phyloP scores from a whole-genome alignment of 176 grass and related monocot genomes.

The Oryza glaberrima region DNA sequence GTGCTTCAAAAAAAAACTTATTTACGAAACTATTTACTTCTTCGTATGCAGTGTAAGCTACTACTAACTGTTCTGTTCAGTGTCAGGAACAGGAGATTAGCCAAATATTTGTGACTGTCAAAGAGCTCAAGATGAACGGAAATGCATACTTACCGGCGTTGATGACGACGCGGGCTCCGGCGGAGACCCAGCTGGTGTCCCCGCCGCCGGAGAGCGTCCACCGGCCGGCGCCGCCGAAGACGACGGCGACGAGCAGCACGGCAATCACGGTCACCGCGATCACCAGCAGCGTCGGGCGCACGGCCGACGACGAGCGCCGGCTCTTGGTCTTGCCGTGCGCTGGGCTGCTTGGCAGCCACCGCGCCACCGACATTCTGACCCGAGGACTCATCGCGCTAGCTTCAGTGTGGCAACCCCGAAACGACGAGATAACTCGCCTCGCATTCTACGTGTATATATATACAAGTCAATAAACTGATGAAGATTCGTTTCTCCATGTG shows the following conservation, averaged over 20 bases:
- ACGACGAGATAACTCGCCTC: too few relatives aligned
- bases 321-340: not conserved
- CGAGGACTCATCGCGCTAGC: not conserved
- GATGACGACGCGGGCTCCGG: not conserved
- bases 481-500: too few relatives aligned
- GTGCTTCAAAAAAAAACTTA: not conserved
- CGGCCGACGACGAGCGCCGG: not conserved
- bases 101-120: too few relatives aligned
- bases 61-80: too few relatives aligned
- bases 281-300: not conserved
- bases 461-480: too few relatives aligned
- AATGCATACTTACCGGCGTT: slow-evolving; percentile 19
- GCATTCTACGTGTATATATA: too few relatives aligned
- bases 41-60: too few relatives aligned
- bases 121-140: too few relatives aligned
- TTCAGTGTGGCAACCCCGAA: too few relatives aligned
- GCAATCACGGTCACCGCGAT: slow-evolving; percentile 5
- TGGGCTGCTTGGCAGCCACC: too few relatives aligned
- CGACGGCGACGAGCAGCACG: slow-evolving; percentile 5
- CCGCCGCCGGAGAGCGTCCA: slow-evolving; percentile 23
- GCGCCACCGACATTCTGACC: not conserved
- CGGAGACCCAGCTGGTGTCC: slow-evolving; percentile 6
- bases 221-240: slow-evolving; percentile 12
- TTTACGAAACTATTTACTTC: too few relatives aligned
- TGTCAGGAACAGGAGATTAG: too few relatives aligned